These are phyloP conservation scores for Hibiscus tridactylites DNA, from an alignment of 345 rosid species.

Conservation along the genomic window DNA sequence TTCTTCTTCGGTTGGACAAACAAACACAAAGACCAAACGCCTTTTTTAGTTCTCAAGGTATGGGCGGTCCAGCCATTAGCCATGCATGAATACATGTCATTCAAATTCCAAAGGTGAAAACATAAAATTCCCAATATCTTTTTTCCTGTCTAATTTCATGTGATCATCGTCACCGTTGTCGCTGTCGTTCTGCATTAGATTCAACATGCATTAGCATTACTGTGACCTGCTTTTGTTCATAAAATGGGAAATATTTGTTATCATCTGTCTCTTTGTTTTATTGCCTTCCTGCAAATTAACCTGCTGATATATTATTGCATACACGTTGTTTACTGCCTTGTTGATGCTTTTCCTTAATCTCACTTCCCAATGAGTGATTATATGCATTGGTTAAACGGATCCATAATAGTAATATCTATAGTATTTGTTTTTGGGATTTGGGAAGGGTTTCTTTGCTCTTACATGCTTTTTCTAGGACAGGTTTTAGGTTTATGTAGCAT, in stretches of 20 bases:
- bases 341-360: not conserved
- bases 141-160: not conserved
- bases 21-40: conserved; percentile 8
- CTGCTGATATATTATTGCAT: not conserved
- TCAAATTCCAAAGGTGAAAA: conserved; percentile 1
- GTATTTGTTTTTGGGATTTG: not conserved
- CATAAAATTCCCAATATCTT: not conserved
- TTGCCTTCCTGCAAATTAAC: conserved; percentile 1
- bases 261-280: conserved; percentile 9
- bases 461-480: not conserved
- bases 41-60: not conserved
- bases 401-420: not conserved
- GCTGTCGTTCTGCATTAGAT: not conserved
- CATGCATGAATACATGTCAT: not conserved
- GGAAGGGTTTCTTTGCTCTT: not conserved
- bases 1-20: conserved; percentile 17
- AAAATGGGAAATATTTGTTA: conserved; percentile 5
- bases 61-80: conserved; percentile 7
- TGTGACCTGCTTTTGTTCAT: not conserved
- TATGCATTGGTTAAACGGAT: not conserved
- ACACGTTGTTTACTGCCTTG: not conserved
- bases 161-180: not conserved
- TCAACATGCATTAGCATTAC: not conserved
- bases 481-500: not conserved
- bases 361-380: not conserved